Evolutionary conservation across 345 rosid species (phyloP), one percentile per base, ranked within the genome.

Genomic region (Syzygium grande): DNA sequence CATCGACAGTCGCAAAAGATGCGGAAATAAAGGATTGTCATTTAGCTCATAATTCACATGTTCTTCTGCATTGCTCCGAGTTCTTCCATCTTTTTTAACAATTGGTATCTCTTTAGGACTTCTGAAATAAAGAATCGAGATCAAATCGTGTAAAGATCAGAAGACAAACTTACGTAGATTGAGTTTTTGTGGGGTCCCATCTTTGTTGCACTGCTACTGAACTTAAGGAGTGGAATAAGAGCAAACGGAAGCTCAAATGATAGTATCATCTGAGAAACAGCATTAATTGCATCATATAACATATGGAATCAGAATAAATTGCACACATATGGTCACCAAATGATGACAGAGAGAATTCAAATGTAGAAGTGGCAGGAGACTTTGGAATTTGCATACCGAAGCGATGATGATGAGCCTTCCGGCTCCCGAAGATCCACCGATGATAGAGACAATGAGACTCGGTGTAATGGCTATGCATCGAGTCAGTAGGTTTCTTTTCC

Each of bases 101-200:
- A 65, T 16, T 9, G 78, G 43, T 65, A 65, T 16, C 78, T 65
- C 19, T 30, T 30, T 30, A 8, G 78, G 23, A 65, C 43, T 65
- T 65, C 43, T 65, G 6, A 65, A 30, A 65, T 65, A 65, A 65
- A 65, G 43, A 65, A 30, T 43, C 78, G 1, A 30, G 43, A 16
- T 65, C 9, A 65, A 65, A 30, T 1, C 1, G 11, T 65, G 78
- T 30, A 30, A 65, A 30, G 78, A 65, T 65, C 43, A 65, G 43
- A 65, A 65, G 34, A 61, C 16, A 1, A 25, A 87, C 30, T 38
- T 38, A 79, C 84, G n/a, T 2, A 77, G 23, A 89, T 90, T 5
- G 98, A 95, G 86, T 94, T 95, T 91, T 91, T 95, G 87, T 94
- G 93, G 1, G 97, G 96, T 53, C 97, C 98, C 97, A 94, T 93